These are phyloP conservation scores for Pyrenophora graminea DNA, from an alignment of 2,329 filamentous ascomycete genomes.

Conservation along the genomic window DNA sequence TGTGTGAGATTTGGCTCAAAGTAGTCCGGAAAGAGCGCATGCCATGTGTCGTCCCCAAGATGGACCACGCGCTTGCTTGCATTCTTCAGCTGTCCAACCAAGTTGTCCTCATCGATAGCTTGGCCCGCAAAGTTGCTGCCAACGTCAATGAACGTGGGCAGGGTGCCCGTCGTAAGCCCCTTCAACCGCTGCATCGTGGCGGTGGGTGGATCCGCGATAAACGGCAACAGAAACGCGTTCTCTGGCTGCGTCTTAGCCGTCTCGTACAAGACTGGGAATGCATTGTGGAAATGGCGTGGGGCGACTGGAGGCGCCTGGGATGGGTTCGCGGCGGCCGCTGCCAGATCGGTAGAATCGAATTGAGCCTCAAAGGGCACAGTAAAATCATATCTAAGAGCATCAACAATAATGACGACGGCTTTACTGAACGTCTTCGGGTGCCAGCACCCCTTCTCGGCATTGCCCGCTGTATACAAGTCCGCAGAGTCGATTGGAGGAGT, in stretches of 20 bases:
- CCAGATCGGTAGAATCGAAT: conserved; percentile 49
- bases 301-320: conserved; percentile 17
- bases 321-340: conserved; percentile 19
- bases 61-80: conserved; percentile 82
- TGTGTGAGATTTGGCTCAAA: conserved; percentile 85
- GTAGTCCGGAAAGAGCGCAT: conserved; percentile 87
- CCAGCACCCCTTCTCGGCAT: conserved; percentile 77
- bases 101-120: conserved; percentile 90
- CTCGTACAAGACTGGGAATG: conserved; percentile 84
- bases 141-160: conserved; percentile 92
- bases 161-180: conserved; percentile 89
- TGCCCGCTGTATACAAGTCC: conserved; percentile 45
- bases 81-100: conserved; percentile 66
- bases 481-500: conserved; percentile 67
- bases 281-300: conserved; percentile 77
- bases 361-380: conserved; percentile 74
- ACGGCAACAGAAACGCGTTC: conserved; percentile 87
- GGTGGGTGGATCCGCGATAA: conserved; percentile 96
- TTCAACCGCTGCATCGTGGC: conserved; percentile 91
- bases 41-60: conserved; percentile 98
- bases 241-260: conserved; percentile 73
- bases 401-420: conserved; percentile 86
- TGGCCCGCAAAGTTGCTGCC: conserved; percentile 95
- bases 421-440: conserved; percentile 92
- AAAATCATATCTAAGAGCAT: conserved; percentile 96